Evolutionary conservation across 2,329 filamentous ascomycete genomes (phyloP).

Genomic region (Pyricularia sp.): DNA sequence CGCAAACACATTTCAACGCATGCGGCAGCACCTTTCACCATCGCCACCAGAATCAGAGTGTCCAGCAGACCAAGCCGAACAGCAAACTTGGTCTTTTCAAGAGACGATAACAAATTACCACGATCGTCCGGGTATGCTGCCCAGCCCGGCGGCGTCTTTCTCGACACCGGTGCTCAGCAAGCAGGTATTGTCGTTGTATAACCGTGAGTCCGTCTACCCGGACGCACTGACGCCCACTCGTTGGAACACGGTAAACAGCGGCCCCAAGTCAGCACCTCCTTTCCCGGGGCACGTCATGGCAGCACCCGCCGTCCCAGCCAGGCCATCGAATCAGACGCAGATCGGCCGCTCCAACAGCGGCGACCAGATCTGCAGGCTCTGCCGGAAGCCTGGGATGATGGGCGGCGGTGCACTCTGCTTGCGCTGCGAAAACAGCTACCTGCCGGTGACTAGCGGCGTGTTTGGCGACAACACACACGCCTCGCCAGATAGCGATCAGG

Average conservation of each 20-base stretch:
- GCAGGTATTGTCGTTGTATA: not conserved
- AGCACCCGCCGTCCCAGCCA: not conserved
- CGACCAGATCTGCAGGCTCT: not conserved
- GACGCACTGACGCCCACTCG: not conserved
- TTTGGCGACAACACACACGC: not conserved
- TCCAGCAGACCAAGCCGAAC: not conserved
- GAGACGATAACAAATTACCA: not conserved
- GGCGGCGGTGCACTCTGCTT: not conserved
- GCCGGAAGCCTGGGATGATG: not conserved
- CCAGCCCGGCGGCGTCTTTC: not conserved
- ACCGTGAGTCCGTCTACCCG: not conserved
- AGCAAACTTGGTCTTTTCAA: not conserved
- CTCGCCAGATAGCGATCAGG: not conserved
- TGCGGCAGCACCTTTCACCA: not conserved
- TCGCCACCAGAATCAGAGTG: not conserved
- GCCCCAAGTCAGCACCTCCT: not conserved
- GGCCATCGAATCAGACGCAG: not conserved
- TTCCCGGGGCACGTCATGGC: not conserved
- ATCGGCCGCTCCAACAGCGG: not conserved
- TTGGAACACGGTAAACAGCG: not conserved
- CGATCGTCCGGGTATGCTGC: not conserved
- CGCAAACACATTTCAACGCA: not conserved
- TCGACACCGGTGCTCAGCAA: not conserved
- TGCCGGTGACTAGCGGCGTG: not conserved
- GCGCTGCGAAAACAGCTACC: not conserved